Base-by-base conservation (phyloP, 192 early-diverging fungal genomes). In the Mortierella claussenii region DNA sequence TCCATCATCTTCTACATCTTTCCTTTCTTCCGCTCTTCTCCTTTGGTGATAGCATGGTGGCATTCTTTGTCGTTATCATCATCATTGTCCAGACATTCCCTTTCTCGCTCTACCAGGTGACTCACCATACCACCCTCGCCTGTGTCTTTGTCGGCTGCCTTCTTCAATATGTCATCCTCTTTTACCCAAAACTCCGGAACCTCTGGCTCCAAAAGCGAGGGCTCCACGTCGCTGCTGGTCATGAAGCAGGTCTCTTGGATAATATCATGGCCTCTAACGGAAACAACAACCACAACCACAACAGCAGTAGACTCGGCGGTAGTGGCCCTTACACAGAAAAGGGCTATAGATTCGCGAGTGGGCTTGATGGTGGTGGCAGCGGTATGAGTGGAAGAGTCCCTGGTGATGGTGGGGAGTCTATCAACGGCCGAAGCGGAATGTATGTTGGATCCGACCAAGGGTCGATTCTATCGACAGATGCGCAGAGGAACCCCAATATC, bases 161-260 rank as follows among this genome's bases (percentile, higher is more conserved):
- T n/a, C n/a, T n/a, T 69, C 11, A 47, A 40, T 40, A 40, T 40
- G 37, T 52, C 7, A 45, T 51, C 17, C 56, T 73, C 3, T 73
- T 65, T 21, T 11, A 45, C 10, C 69, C 61, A 26, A 73, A 73
- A 17, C 46, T 73, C 31, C 58, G 26, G 36, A 46, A 17, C 9
- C 18, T 65, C 30, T 45, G 32, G 34, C 50, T 74, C 11, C 62
- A 74, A 31, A 65, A 59, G 20, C 61, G 43, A 1, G 70, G 70
- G 1, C 33, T 74, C 1, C 55, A 74, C 32, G 70, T 74, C 24
- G 21, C 62, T 13, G 70, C 70, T 4, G 70, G 62, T 17, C 55
- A 62, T 4, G 70, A 59, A 1, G 62, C 34, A 5, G 34, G 50
- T 34, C 15, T 37, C 6, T 55, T 65, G 55, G 55, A 59, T 15